Evolutionary conservation across 345 rosid genomes (phyloP).

Genomic region (Psidium friedrichsthalianum): DNA sequence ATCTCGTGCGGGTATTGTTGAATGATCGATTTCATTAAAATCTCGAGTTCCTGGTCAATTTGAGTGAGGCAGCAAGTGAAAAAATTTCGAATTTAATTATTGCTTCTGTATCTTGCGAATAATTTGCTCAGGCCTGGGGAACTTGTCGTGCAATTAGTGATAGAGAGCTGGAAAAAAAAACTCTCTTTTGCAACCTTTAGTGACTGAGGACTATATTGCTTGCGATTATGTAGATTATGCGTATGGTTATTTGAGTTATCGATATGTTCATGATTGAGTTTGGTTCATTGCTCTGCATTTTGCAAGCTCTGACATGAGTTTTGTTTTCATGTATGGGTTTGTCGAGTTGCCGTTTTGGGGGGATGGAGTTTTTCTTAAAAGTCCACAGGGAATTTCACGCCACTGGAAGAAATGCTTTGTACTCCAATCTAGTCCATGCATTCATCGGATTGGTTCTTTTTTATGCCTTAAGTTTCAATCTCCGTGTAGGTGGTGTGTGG

Average conservation of each 20-base stretch:
- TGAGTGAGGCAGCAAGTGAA: neutral
- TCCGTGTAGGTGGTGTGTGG: rapidly evolving
- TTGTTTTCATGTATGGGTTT: neutral
- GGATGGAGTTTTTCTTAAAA: neutral
- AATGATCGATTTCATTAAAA: neutral
- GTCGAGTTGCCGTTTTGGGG: neutral
- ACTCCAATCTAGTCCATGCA: neutral
- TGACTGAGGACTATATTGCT: neutral
- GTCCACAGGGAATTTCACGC: neutral
- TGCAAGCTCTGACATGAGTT: neutral
- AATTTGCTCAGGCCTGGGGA: neutral
- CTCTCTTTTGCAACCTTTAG: neutral
- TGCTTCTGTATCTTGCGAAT: neutral
- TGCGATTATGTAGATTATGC: neutral
- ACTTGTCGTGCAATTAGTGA: neutral
- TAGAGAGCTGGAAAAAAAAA: neutral
- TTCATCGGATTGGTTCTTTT: neutral
- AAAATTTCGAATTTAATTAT: neutral
- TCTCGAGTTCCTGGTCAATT: neutral
- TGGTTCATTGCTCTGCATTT: neutral
- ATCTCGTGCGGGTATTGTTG: neutral
- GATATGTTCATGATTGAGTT: neutral
- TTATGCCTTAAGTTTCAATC: neutral
- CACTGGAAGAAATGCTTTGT: neutral
- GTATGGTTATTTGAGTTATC: neutral